A percentile compares a stretch with the other conserved stretches of the same genome.
Conservation (phyloP, 495 filamentous ascomycete genomes). For the Pyronema domesticum region DNA sequence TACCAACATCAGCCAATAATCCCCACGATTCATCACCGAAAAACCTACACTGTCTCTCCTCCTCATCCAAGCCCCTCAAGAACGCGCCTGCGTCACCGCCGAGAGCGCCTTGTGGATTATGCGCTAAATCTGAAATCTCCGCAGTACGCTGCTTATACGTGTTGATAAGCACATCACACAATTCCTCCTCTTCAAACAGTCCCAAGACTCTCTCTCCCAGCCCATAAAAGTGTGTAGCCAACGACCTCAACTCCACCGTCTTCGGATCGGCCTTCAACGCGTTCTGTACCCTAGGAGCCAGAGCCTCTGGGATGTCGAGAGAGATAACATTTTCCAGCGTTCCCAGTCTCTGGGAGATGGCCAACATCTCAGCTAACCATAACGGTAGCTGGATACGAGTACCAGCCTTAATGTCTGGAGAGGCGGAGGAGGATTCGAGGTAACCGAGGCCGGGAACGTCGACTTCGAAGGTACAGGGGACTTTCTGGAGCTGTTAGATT, state of each 20-base stretch:
- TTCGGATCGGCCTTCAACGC: constrained; percentile 79
- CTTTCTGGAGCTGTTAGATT: constrained; percentile 44
- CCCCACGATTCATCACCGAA: not conserved
- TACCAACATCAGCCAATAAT: constrained; percentile 23
- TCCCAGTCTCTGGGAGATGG: constrained; percentile 48
- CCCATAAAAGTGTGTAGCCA: constrained; percentile 73
- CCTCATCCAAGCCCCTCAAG: constrained; percentile 74
- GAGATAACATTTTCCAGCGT: constrained; percentile 43
- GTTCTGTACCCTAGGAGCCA: constrained; percentile 68
- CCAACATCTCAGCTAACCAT: constrained; percentile 96
- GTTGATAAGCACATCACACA: constrained; percentile 58
- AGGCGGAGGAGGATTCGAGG: constrained; percentile 38
- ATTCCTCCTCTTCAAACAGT: constrained; percentile 76
- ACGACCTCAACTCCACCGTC: constrained; percentile 62
- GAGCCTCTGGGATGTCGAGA: constrained; percentile 61
- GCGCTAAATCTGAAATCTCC: constrained; percentile 77
- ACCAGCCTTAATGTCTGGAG: constrained; percentile 51
- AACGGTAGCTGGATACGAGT: constrained; percentile 69
- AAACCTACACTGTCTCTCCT: constrained; percentile 53
- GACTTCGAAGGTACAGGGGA: constrained; percentile 84
- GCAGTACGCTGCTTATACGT: constrained; percentile 68
- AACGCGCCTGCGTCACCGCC: constrained; percentile 65
- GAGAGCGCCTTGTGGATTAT: constrained; percentile 61
- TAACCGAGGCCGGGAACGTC: constrained; percentile 74
- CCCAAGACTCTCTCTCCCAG: constrained; percentile 72